phyloP scores from a whole-genome alignment of 225 moss, liverwort and hornwort species.

The Bryoerythrophyllum caledonicum region DNA sequence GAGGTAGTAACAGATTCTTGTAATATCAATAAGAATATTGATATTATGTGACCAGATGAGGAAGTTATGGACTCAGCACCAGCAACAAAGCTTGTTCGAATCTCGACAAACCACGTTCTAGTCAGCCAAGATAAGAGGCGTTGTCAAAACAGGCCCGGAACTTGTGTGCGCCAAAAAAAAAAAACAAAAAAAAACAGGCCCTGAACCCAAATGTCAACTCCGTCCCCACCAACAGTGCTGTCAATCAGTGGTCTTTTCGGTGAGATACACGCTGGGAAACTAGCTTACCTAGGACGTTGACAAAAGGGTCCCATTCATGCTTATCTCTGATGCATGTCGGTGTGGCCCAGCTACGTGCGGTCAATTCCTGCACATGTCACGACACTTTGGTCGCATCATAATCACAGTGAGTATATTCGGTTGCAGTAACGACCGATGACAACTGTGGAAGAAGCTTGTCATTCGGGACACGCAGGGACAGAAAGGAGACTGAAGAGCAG shows the following conservation, averaged over 20 bases:
- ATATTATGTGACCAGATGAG: no score
- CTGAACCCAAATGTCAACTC: constrained; percentile 5
- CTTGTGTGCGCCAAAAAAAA: no score
- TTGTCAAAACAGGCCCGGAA: no score
- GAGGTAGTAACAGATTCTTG: no score
- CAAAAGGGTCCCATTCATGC: not conserved
- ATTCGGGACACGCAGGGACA: not conserved
- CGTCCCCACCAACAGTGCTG: not conserved
- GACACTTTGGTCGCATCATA: not conserved
- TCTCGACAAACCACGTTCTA: not conserved
- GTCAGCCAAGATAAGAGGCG: not conserved
- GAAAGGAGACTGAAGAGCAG: not conserved
- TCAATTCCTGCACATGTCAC: not conserved
- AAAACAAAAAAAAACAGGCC: no score
- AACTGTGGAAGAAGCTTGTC: not conserved
- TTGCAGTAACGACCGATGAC: not conserved
- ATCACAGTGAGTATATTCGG: not conserved
- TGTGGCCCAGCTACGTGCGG: not conserved
- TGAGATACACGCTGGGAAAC: not conserved
- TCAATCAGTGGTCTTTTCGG: not conserved
- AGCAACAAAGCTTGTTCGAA: not conserved
- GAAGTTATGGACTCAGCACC: not conserved
- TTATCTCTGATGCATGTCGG: not conserved
- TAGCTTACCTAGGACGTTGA: not conserved
- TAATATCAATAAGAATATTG: no score